Conservation (phyloP, 352 stramenopile species). For the Phytopythium vexans region DNA sequence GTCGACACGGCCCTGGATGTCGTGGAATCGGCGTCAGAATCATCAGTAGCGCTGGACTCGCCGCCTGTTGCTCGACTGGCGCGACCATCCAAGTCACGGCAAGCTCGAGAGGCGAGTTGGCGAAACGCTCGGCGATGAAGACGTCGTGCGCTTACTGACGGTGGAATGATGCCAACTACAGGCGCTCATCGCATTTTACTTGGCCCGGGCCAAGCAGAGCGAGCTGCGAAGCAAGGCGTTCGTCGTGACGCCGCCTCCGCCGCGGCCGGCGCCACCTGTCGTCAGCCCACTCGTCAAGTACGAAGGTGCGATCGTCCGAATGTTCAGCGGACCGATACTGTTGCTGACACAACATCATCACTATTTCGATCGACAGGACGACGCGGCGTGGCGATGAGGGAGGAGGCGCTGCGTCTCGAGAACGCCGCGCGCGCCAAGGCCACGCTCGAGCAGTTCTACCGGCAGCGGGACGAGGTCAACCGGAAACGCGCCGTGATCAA, state of each 20-base stretch:
- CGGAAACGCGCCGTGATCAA: conserved; percentile 16
- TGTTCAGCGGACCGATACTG: neutral
- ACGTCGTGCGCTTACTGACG: neutral
- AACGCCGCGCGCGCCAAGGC: conserved; percentile 14
- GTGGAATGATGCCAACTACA: conserved; percentile 4
- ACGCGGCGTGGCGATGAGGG: conserved; percentile 13
- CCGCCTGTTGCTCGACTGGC: conserved; percentile 1
- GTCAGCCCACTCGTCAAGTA: conserved; percentile 28
- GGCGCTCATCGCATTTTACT: conserved; percentile 53
- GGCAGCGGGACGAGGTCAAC: conserved; percentile 11
- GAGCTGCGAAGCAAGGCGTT: conserved; percentile 46
- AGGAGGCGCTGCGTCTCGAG: conserved; percentile 10
- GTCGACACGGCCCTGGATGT: neutral
- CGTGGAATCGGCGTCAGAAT: neutral
- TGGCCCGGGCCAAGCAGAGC: conserved; percentile 42
- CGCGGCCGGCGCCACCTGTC: neutral
- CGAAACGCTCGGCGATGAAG: too few relatives aligned
- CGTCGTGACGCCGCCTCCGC: conserved; percentile 8
- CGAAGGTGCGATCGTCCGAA: conserved; percentile 7
- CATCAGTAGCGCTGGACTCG: neutral
- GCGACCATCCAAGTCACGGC: conserved; percentile 19
- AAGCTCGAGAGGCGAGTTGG: conserved; percentile 27
- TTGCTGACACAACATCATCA: neutral
- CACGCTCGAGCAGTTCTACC: conserved; percentile 24
- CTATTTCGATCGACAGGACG: conserved; percentile 4